Conservation (phyloP, 768 basidiomycete species). For the Neoboletus subvelutipes region DNA sequence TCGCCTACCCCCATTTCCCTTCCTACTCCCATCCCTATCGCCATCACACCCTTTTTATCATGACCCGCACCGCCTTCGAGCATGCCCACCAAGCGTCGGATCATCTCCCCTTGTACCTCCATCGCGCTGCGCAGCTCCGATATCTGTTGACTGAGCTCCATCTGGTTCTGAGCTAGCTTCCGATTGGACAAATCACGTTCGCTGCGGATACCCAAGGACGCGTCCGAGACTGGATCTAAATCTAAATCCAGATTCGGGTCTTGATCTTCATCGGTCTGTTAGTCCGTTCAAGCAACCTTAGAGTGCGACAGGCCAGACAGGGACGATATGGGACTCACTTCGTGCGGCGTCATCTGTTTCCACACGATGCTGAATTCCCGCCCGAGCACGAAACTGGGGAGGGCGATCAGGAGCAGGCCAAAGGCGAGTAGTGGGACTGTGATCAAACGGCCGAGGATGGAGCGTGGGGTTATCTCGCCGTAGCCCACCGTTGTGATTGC, state of each 20-base stretch:
- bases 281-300: background rate
- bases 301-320: background rate
- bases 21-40: background rate
- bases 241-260: background rate
- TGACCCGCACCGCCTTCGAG: constrained; percentile 11
- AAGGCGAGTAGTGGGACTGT: constrained; percentile 86
- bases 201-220: constrained; percentile 7
- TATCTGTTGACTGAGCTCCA: constrained; percentile 65
- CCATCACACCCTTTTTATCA: background rate
- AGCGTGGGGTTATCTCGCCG: constrained; percentile 88
- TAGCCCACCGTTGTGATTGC: constrained; percentile 91
- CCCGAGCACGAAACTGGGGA: constrained; percentile 90
- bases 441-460: constrained; percentile 81
- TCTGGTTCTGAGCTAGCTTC: constrained; percentile 65
- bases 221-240: constrained; percentile 2
- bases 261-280: constrained; percentile 2
- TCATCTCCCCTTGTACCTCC: constrained; percentile 57
- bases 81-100: constrained; percentile 31
- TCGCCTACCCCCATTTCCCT: background rate
- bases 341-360: constrained; percentile 68
- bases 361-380: constrained; percentile 89
- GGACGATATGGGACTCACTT: constrained; percentile 32
- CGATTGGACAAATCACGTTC: constrained; percentile 51
- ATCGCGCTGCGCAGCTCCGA: constrained; percentile 52
- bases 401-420: constrained; percentile 83